Evolutionary conservation across 2,329 filamentous ascomycete species (phyloP).

Genomic region (Clonostachys chloroleuca): DNA sequence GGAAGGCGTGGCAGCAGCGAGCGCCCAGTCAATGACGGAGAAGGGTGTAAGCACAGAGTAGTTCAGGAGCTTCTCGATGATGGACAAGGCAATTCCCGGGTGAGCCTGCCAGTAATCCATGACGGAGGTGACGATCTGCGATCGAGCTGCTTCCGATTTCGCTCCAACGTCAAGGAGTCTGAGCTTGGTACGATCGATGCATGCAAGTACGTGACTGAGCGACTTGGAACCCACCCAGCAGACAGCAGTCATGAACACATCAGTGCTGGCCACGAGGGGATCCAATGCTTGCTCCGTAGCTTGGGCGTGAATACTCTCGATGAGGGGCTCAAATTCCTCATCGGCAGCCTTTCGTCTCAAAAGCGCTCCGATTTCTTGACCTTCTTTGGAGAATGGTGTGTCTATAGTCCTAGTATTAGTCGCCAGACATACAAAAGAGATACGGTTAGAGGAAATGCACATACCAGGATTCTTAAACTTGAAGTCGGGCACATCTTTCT

Average conservation of each 20-base stretch:
- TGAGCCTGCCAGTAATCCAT: slow-evolving; percentile 93
- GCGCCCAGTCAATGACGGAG: slow-evolving; percentile 85
- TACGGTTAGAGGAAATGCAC: slow-evolving; percentile 17
- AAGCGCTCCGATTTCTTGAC: slow-evolving; percentile 73
- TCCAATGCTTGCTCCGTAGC: slow-evolving; percentile 70
- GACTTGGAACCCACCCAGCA: slow-evolving; percentile 94
- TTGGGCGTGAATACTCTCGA: slow-evolving; percentile 77
- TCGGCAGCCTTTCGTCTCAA: slow-evolving; percentile 82
- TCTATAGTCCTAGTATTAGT: slow-evolving; percentile 33
- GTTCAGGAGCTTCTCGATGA: slow-evolving; percentile 95
- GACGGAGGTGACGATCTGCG: slow-evolving; percentile 86
- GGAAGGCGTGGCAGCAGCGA: slow-evolving; percentile 54
- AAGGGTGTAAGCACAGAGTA: slow-evolving; percentile 89
- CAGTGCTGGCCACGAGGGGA: slow-evolving; percentile 79
- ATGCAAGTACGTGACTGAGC: slow-evolving; percentile 90
- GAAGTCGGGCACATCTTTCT: slow-evolving; percentile 94
- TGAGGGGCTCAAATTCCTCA: slow-evolving; percentile 77
- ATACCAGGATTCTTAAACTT: slow-evolving; percentile 77
- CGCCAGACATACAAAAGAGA: too few species aligned
- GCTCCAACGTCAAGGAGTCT: slow-evolving; percentile 76
- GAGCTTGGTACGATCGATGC: slow-evolving; percentile 91
- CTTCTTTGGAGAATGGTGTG: slow-evolving; percentile 78
- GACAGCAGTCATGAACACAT: slow-evolving; percentile 90
- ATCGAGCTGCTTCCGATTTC: slow-evolving; percentile 68
- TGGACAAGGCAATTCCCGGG: slow-evolving; percentile 84